Evolutionary conservation across 2,329 filamentous ascomycete genomes (phyloP), one percentile per base, ranked within the genome.

Genomic region (Phialemonium atrogriseum): DNA sequence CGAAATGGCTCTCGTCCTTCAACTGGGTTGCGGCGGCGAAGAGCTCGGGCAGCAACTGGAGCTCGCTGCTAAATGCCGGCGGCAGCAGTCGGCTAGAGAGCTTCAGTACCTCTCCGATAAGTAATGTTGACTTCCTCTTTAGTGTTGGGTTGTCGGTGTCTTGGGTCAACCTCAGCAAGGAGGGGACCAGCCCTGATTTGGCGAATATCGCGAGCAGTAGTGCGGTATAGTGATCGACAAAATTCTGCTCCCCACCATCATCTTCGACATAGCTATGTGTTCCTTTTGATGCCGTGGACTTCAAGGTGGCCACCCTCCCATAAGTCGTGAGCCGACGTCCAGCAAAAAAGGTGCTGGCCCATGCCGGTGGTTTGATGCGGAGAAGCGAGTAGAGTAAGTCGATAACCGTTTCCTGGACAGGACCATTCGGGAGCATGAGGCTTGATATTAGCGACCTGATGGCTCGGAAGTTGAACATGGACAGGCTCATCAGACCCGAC

Each of bases 291-390:
- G 60, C 56, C 17, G 77, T 67, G 2, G 78, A 68, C 43, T 84
- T 86, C 31, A 96, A 62, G 38, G 86, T 91, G 7, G 86, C 79
- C 22, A 96, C 88, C 46, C 93, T 75, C n/a, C 88, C 89, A 54
- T 98, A 98, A 0, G 91, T 98, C 1, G 93, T 98, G 27, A 98
- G 66, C 37, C 93, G 73, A 42, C 91, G 76, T 7, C 91, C 93
- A 21, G 93, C 91, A 27, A 98, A 71, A 53, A 94, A 98, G 0
- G 89, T 93, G 0, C 86, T 88, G 7, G 91, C 93, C 91, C 91
- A 98, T 7, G 87, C 80, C 25, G 91, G 78, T 36, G 88, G 81
- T 46, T 96, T 96, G 50, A 98, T 95, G 21, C 89, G 78, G 31
- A 98, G 58, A 3, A 80, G 54, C 1, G 70, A 69, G 48, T 93